These are phyloP conservation scores for Fusarium setosum DNA, from an alignment of 2,329 filamentous ascomycete genomes.

Conservation along the genomic window DNA sequence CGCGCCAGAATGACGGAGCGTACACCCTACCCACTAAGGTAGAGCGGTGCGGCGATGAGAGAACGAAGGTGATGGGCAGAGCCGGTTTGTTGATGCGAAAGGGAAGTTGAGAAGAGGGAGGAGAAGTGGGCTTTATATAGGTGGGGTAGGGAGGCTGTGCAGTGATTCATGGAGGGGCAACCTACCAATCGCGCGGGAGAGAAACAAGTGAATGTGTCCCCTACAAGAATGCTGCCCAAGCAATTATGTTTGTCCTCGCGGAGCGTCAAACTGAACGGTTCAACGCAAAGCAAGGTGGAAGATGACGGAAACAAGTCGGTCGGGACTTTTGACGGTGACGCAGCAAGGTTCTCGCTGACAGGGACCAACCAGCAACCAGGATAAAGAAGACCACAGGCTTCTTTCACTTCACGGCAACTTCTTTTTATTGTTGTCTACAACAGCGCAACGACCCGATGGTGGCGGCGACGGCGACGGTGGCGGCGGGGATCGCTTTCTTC, in stretches of 20 bases:
- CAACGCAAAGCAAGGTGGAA: slow-evolving; percentile 34
- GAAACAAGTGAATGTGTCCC: slow-evolving; percentile 99
- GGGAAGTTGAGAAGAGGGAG: slow-evolving; percentile 32
- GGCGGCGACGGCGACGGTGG: slow-evolving; percentile 46
- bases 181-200: slow-evolving; percentile 84
- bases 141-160: slow-evolving; percentile 31
- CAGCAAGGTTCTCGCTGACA: slow-evolving; percentile 18
- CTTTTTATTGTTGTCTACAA: slow-evolving; percentile 52
- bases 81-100: slow-evolving; percentile 34
- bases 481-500: slow-evolving; percentile 48
- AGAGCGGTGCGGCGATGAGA: slow-evolving; percentile 29
- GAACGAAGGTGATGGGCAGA: slow-evolving; percentile 13
- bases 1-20: not conserved
- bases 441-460: slow-evolving; percentile 48
- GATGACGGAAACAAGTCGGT: slow-evolving; percentile 5
- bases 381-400: slow-evolving; percentile 33
- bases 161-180: slow-evolving; percentile 41
- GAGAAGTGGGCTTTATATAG: slow-evolving; percentile 44
- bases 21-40: slow-evolving; percentile 34
- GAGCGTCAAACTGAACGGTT: slow-evolving; percentile 32
- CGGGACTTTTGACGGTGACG: slow-evolving; percentile 5
- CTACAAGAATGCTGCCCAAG: slow-evolving; percentile 60
- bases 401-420: slow-evolving; percentile 48
- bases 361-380: slow-evolving; percentile 30
- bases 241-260: slow-evolving; percentile 29